Base-by-base conservation (phyloP, 129 eudicot genomes). In the Silybum marianum region DNA sequence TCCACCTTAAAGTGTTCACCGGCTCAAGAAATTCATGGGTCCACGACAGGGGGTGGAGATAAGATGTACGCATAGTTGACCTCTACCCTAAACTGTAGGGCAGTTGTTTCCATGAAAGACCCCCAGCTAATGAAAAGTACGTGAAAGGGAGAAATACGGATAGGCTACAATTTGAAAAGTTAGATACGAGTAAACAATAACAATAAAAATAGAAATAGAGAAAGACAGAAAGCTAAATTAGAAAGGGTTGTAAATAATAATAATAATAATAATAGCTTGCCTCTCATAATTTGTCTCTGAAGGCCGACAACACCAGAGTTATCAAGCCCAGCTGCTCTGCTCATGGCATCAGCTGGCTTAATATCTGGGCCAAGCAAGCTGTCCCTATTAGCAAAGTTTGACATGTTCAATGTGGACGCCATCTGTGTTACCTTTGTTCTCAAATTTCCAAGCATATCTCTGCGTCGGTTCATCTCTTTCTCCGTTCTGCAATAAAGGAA, bases 331-430 rank as follows among this genome's bases (percentile, higher is more conserved):
- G 87, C 58, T 72, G 82, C 69, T 83, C 98, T 87, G 91, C 91
- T 91, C 91, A 87, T 91, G 77, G 95, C 98, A 88, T 96, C 99
- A 89, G 82, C 95, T 70, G 93, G 91, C 87, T 96, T 93, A 16
- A 78, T 88, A 71, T 95, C 97, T 78, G 99, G 97, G 24, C 99
- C 99, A 79, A 93, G 99, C 80, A 96, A 91, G 93, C 93, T 93
- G 89, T 91, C 98, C 81, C 99, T 91, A 75, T 81, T 96, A 74
- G 90, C 93, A 90, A 93, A 91, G 85, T 90, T 91, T 79, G 98
- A 96, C 98, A 93, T 96, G 90, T 91, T 96, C 89, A 96, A 90
- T 26, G 93, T 87, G 60, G 93, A 71, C 24, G 99, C 97, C 99
- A 95, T 95, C 86, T 95, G 97, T 75, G 85, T 92, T 74, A 88